phyloP scores from a whole-genome alignment of 371 early-diverging fungal species.

The Phascolomyces articulosus region DNA sequence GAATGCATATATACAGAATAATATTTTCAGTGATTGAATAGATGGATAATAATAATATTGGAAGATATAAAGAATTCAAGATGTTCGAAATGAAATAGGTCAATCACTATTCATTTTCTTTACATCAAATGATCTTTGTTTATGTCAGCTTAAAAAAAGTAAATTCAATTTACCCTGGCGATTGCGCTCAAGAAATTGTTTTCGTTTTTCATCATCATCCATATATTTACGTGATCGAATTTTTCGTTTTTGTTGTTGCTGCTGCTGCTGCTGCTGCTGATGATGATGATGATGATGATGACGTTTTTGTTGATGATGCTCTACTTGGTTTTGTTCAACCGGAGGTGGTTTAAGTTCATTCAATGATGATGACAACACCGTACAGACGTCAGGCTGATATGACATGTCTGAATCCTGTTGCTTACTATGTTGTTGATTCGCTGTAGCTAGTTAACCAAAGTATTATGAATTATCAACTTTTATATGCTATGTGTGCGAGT shows the following conservation, averaged over 20 bases:
- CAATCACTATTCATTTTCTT: too few relatives aligned
- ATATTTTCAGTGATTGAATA: too few relatives aligned
- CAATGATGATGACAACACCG: slow-evolving; percentile 10
- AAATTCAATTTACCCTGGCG: slow-evolving; percentile 69
- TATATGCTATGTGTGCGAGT: too few relatives aligned
- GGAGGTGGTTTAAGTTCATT: neutral
- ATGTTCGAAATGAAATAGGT: too few relatives aligned
- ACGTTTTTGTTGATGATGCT: neutral
- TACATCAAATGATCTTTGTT: too few relatives aligned
- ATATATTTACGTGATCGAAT: slow-evolving; percentile 31
- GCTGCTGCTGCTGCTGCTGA: too few relatives aligned
- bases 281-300: neutral
- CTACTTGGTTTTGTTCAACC: neutral
- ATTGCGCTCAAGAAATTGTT: slow-evolving; percentile 77
- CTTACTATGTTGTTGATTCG: neutral
- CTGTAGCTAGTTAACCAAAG: slow-evolving; percentile 7
- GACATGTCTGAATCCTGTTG: neutral
- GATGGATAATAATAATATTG: too few relatives aligned
- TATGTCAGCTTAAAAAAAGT: too few relatives aligned
- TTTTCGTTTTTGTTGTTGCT: slow-evolving; percentile 12
- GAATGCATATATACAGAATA: too few relatives aligned
- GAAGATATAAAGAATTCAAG: too few relatives aligned
- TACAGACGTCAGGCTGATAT: slow-evolving; percentile 8
- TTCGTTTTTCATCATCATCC: slow-evolving; percentile 64
- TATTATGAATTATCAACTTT: neutral